Evolutionary conservation across 257 asterid species (phyloP), one percentile per base, ranked within the genome.

Genomic region (Orobanche coerulescens): DNA sequence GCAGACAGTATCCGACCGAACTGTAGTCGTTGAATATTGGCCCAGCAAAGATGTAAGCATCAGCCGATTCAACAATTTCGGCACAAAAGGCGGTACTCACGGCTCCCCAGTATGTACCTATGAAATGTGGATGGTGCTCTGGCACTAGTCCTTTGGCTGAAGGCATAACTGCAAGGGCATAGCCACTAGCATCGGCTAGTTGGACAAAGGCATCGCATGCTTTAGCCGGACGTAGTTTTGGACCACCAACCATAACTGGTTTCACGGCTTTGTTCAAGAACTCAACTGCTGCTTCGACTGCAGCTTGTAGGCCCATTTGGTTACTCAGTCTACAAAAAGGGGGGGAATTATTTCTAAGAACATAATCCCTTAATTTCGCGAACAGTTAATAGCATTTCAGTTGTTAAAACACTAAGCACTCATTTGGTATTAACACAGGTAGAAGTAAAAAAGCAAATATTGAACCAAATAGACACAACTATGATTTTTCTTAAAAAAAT

Each of bases 211-310:
- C 84, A 12, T 64, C 37, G 40, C 79, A 39, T 2, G 96, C 96
- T 70, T 80, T 78, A 13, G 93, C 88, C 19, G 79, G 94, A 0
- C 88, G 84, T 68, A 88, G 77, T 49, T 88, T 88, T 0, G 88
- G 90, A 33, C 96, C 96, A 54, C 82, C 95, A 39, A 88, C 90
- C 84, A 88, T 73, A 30, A 88, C 95, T n/a, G 96, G 95, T 65
- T 88, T 88, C 73, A 85, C 94, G 3, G 94, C 82, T 71, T 80
- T 88, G 71, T 85, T 85, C 73, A 88, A 71, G 77, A 85, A 88
- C 67, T 75, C 84, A 0, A 72, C 87, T 0, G 90, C 82, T 44
- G 83, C 88, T 54, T 80, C 95, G 4, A 85, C 96, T 51, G 96
- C 96, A 25, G 86, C 88, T 66, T 78, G 88, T 23, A 88, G 73